Base-by-base conservation (phyloP, 108 stramenopile species). In the Cyclotella distinguenda region DNA sequence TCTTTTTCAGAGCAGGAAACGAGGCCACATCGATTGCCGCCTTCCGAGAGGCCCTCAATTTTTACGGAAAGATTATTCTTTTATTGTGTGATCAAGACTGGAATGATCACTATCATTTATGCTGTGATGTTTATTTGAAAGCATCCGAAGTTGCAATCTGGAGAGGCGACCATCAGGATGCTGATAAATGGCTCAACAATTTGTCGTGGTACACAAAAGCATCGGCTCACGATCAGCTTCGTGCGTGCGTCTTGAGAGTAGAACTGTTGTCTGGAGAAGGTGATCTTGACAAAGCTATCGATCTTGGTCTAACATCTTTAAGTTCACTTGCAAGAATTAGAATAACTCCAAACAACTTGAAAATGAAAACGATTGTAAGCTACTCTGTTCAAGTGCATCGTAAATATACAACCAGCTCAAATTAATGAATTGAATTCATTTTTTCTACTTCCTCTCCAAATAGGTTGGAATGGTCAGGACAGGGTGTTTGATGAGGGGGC, bases 1-100 rank as follows among this genome's bases (percentile, higher is more conserved):
- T 60, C 15, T 45, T 60, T 38, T 27, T 60, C 11, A 11, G 15
- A 11, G 59, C 43, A 25, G 59, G 43, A 11, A 43, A 60, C 2
- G 36, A 60, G 12, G 43, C 59, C 3, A 60, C 12, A 19, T 25
- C 25, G 4, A 28, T 43, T 25, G 5, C 42, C 16, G 59, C 59
- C 11, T 60, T 60, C 28, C 59, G 19, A 9, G 26, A 43, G 1
- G 59, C 59, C 6, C 59, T 30, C 22, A 31, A 39, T 30, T 60
- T 60, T 18, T 60, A 39, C 16, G 59, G 43, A 15, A 60, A 39
- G 42, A 43, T n/a, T 11, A 60, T 43, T 9, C 11, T 7, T 22
- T 44, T 6, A 9, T 44, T 60, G 3, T 9, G 31, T 15, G n/a
- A 25, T 18, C 21, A 57, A 16, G 59, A 60, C 43, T 60, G 59